Conservation (phyloP, 2,329 filamentous ascomycete genomes). For the Neofusicoccum kwambonambiense region DNA sequence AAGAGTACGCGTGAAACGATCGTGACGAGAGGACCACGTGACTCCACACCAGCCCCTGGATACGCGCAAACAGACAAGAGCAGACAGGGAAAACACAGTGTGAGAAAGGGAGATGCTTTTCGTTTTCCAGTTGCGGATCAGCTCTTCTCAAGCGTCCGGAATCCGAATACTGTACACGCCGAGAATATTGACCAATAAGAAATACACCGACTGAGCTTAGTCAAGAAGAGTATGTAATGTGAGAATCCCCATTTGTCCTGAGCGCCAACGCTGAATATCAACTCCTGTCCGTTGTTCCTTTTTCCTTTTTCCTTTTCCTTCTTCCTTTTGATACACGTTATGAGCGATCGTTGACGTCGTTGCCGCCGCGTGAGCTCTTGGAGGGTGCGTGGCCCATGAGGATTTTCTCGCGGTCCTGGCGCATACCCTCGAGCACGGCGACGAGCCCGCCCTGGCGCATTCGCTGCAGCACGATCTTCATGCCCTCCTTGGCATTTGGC, state of each 20-base stretch:
- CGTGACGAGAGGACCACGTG: not conserved
- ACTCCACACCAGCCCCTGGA: not conserved
- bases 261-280: conserved; percentile 16
- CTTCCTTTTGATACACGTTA: not conserved
- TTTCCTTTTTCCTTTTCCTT: conserved; percentile 1
- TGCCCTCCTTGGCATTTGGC: conserved; percentile 77
- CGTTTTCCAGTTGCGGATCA: not conserved
- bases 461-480: conserved; percentile 76
- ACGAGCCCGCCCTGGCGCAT: conserved; percentile 65
- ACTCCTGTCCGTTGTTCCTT: conserved; percentile 5
- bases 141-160: not conserved
- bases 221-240: conserved; percentile 1
- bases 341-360: conserved; percentile 11
- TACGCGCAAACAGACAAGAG: not conserved
- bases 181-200: conserved; percentile 1
- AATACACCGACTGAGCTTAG: conserved; percentile 17
- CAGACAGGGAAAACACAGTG: not conserved
- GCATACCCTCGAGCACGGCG: conserved; percentile 69
- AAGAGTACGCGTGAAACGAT: too few relatives aligned
- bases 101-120: conserved; percentile 13
- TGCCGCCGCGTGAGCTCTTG: not conserved
- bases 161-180: not conserved
- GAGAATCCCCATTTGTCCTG: conserved; percentile 13
- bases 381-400: conserved; percentile 12
- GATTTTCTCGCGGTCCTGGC: conserved; percentile 53